Conservation (phyloP, 2,329 filamentous ascomycete species). For the Capronia epimyces region DNA sequence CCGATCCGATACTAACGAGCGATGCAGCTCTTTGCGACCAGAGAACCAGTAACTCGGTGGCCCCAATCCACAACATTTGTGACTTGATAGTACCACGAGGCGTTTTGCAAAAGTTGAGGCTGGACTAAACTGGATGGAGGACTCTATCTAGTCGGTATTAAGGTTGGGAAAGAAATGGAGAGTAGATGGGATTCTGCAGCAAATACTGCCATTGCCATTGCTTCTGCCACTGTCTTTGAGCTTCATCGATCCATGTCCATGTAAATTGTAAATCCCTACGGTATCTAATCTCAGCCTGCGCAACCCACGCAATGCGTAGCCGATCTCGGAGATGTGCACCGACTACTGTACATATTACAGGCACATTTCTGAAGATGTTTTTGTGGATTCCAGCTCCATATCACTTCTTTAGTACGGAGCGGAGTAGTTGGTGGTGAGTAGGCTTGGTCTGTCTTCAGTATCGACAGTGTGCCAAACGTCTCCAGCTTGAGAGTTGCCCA, state of each 20-base stretch:
- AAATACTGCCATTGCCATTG: slow-evolving; percentile 10
- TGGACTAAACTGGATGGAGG: slow-evolving; percentile 7
- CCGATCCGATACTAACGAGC: slow-evolving; percentile 17
- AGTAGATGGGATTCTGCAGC: slow-evolving; percentile 6
- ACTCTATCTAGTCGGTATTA: neutral
- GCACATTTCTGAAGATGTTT: no score
- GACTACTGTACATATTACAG: no score
- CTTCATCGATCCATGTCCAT: no score
- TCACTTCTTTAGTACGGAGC: no score
- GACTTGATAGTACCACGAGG: slow-evolving; percentile 11
- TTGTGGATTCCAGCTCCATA: no score
- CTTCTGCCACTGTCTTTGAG: no score
- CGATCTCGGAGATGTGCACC: slow-evolving; percentile 10
- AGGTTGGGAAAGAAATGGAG: neutral
- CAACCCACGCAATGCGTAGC: slow-evolving; percentile 1
- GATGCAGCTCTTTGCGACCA: slow-evolving; percentile 64
- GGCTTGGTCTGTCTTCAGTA: no score
- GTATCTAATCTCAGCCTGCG: no score
- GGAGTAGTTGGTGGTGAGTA: no score
- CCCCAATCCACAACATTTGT: neutral
- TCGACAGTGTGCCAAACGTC: no score
- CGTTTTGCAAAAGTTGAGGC: slow-evolving; percentile 18
- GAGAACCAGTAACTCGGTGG: slow-evolving; percentile 59
- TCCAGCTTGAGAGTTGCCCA: no score
- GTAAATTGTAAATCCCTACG: no score